Conservation (phyloP, 805 yeast genomes). For the Candida gorgasii region DNA sequence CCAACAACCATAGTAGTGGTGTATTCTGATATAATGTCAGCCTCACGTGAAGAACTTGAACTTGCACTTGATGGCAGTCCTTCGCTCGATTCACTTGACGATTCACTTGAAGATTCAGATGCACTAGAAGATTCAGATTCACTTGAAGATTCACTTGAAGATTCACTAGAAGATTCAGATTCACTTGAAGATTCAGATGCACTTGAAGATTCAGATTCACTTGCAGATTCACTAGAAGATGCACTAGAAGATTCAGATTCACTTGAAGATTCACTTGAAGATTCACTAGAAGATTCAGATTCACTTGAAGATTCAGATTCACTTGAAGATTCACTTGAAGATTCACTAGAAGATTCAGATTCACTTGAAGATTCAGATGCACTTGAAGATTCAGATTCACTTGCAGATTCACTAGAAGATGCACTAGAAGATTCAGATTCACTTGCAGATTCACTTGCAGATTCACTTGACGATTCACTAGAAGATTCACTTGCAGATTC, state of each 20-base stretch:
- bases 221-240: conserved; percentile 1
- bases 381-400: conserved; percentile 4
- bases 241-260: background rate
- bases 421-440: conserved; percentile 1
- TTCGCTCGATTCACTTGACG: too few relatives aligned
- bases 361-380: conserved; percentile 5
- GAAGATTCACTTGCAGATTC: conserved; percentile 2
- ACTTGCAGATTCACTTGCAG: conserved; percentile 1
- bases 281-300: too few relatives aligned
- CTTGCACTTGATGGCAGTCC: too few relatives aligned
- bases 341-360: background rate
- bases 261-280: background rate
- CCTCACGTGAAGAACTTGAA: background rate
- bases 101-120: background rate
- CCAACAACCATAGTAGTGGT: conserved; percentile 24
- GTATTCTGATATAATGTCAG: background rate
- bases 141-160: background rate
- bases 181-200: too few relatives aligned
- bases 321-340: background rate
- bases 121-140: background rate
- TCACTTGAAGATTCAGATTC: too few relatives aligned
- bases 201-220: conserved; percentile 5
- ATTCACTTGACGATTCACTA: background rate
- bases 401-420: too few relatives aligned
- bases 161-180: conserved; percentile 1